phyloP scores from a whole-genome alignment of 1,139 yeast genomes.

The Petasospora rhodanensis region DNA sequence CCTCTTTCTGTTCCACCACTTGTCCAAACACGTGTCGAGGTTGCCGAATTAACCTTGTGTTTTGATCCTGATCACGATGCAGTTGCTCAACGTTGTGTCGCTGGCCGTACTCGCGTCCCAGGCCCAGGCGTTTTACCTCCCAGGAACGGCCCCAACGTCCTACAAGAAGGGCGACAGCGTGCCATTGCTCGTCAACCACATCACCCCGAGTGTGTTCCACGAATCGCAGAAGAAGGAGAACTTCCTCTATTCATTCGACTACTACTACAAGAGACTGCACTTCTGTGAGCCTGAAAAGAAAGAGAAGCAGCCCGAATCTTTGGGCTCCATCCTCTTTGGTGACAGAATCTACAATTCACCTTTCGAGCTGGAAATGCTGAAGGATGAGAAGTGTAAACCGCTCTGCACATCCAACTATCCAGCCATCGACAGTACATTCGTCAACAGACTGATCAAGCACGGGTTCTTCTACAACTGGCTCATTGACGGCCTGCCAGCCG shows the following conservation, averaged over 20 bases:
- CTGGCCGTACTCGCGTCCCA: slow-evolving; percentile 3
- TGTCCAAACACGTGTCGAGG: too few relatives aligned
- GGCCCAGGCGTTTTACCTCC: slow-evolving; percentile 72
- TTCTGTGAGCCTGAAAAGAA: slow-evolving; percentile 69
- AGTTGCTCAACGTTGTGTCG: too few relatives aligned
- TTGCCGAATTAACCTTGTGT: too few relatives aligned
- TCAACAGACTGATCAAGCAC: slow-evolving; percentile 71
- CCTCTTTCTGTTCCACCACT: too few relatives aligned
- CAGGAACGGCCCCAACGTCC: slow-evolving; percentile 93
- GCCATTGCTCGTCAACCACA: slow-evolving; percentile 80
- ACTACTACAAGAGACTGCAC: slow-evolving; percentile 78
- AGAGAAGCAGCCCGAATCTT: slow-evolving; percentile 76
- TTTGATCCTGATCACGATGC: too few relatives aligned
- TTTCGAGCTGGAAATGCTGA: slow-evolving; percentile 71
- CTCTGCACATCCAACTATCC: slow-evolving; percentile 61
- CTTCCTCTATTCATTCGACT: slow-evolving; percentile 72
- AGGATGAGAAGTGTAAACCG: slow-evolving; percentile 58
- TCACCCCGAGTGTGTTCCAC: slow-evolving; percentile 66
- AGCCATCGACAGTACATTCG: slow-evolving; percentile 64
- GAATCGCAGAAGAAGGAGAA: slow-evolving; percentile 39
- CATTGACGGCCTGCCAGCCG: slow-evolving; percentile 93
- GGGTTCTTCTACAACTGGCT: slow-evolving; percentile 91
- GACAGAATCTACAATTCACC: slow-evolving; percentile 95
- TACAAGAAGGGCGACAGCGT: slow-evolving; percentile 68
- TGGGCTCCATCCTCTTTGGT: slow-evolving; percentile 92